Conservation (phyloP, 2,329 filamentous ascomycete genomes). For the Ascocoryne sarcoides region DNA sequence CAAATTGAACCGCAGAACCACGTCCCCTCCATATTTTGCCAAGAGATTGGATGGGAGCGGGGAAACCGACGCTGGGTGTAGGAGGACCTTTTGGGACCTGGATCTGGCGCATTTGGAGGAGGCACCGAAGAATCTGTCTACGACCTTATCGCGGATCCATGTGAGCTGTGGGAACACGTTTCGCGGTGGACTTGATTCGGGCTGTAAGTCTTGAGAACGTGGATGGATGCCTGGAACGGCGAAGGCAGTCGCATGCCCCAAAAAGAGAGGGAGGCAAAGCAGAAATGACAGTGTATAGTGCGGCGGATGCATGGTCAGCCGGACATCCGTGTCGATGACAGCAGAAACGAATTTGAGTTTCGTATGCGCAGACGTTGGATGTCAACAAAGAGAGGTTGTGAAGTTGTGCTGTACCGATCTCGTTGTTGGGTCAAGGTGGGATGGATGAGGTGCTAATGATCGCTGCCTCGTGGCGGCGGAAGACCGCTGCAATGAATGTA, state of each 20-base stretch:
- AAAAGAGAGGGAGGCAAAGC: slow-evolving; percentile 6
- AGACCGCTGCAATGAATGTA: too few species aligned
- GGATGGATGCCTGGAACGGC: slow-evolving; percentile 13
- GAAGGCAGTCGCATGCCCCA: slow-evolving; percentile 5
- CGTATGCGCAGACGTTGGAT: neutral
- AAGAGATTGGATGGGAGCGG: slow-evolving; percentile 29
- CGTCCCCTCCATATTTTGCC: slow-evolving; percentile 61
- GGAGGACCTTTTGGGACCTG: slow-evolving; percentile 9
- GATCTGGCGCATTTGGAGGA: slow-evolving; percentile 19
- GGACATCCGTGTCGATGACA: slow-evolving; percentile 1
- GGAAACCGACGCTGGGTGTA: slow-evolving; percentile 19
- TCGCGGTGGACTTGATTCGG: slow-evolving; percentile 7
- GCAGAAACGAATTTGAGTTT: neutral
- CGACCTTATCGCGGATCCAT: slow-evolving; percentile 41
- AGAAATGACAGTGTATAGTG: slow-evolving; percentile 5
- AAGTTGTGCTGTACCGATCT: too few species aligned
- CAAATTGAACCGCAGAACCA: slow-evolving; percentile 86
- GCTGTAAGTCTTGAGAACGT: slow-evolving; percentile 2
- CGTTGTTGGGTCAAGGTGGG: neutral
- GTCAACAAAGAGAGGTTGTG: too few species aligned
- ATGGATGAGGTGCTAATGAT: neutral
- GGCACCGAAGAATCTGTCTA: slow-evolving; percentile 42
- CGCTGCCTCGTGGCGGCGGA: too few species aligned
- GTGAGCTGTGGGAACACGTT: slow-evolving; percentile 39
- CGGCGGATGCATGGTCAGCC: slow-evolving; percentile 6